Evolutionary conservation across 352 stramenopile genomes (phyloP), one percentile per base, ranked within the genome.

Genomic region (Phytopythium aichiense): DNA sequence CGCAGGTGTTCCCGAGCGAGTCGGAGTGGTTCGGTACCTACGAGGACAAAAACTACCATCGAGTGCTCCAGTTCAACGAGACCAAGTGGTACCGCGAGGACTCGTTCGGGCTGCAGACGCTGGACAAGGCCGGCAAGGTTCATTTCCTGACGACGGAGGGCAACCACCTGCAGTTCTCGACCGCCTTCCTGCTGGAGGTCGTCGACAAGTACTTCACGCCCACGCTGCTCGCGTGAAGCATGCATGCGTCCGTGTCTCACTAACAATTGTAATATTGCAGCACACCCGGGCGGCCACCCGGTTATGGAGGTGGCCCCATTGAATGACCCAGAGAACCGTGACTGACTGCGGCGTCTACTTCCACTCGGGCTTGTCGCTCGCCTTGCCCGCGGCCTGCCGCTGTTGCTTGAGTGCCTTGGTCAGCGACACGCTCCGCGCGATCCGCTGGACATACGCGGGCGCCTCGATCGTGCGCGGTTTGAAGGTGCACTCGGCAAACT

Each of bases 11-110:
- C 58, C 85, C 85, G 4, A 89, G 90, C 60, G 83, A 91, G 25
- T 92, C 85, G 2, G 85, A 94, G 58, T 94, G 83, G 82, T 93
- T 95, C 56, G 94, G 92, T 28, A 83, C 79, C 45, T 97, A 96
- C 53, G 65, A 73, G 3, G 89, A 98, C 66, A 81, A 76, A 33
- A 58, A 83, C 53, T 88, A 85, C 64, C 74, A 78, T 51, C 61
- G 60, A 0, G 71, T 98, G 22, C 69, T 98, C 25, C 69, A 68
- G 28, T 96, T 96, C 67, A 97, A 98, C 63, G 83, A 98, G 70
- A 98, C 95, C 23, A 76, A 77, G 40, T 98, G 93, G 92, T 98
- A 98, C 66, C 50, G 72, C 25, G 66, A 93, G 38, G 92, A 98
- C 69, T 80, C 88, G 30, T 98, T 98, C 66, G 95, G 95, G 11